Conservation (phyloP, 2,329 filamentous ascomycete species). For the Colletotrichum sp. region DNA sequence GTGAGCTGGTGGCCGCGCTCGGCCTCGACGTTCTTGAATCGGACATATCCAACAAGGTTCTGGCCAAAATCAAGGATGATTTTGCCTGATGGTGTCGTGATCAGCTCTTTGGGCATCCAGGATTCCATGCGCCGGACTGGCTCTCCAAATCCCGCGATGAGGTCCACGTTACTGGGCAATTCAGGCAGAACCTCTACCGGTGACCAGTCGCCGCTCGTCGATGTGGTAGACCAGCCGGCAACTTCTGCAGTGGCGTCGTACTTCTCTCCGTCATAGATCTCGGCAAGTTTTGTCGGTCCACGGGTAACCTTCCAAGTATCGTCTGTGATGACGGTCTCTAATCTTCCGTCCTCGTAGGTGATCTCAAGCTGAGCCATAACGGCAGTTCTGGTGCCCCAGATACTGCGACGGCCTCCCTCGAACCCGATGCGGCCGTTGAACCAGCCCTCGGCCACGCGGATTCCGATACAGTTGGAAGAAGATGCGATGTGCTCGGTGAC, state of each 20-base stretch:
- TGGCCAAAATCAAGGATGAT: slow-evolving; percentile 48
- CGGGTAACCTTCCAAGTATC: neutral
- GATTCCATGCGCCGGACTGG: slow-evolving; percentile 28
- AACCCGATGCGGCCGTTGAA: slow-evolving; percentile 35
- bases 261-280: slow-evolving; percentile 22
- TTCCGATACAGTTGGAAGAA: slow-evolving; percentile 39
- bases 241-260: slow-evolving; percentile 14
- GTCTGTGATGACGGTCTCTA: neutral
- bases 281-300: slow-evolving; percentile 12
- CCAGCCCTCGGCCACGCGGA: slow-evolving; percentile 52
- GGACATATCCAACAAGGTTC: slow-evolving; percentile 45
- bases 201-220: neutral
- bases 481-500: slow-evolving; percentile 43
- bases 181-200: neutral
- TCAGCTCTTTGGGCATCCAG: slow-evolving; percentile 29
- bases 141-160: neutral
- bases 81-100: slow-evolving; percentile 36
- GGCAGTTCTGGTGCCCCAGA: slow-evolving; percentile 25
- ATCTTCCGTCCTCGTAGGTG: neutral
- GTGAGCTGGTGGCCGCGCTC: slow-evolving; percentile 28
- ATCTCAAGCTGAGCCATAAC: neutral
- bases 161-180: neutral
- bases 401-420: slow-evolving; percentile 24
- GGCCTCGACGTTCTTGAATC: slow-evolving; percentile 22
- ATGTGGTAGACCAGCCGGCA: neutral